Evolutionary conservation across 2,329 filamentous ascomycete species (phyloP).

Genomic region (Cladosporium sp.): DNA sequence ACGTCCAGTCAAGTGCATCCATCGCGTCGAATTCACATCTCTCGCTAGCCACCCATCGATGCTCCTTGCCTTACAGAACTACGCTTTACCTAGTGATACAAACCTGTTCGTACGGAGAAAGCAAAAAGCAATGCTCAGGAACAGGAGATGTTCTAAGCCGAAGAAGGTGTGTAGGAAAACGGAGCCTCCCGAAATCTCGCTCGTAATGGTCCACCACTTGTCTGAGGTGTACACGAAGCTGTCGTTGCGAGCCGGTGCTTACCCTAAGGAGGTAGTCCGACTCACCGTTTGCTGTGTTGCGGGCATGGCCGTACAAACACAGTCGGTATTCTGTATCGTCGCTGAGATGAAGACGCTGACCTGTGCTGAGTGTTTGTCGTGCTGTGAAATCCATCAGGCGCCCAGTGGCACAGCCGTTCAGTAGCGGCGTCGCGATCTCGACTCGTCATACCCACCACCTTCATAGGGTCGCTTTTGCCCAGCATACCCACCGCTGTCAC

Average conservation of each 20-base stretch:
- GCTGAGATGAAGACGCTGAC: neutral
- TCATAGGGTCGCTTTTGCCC: slow-evolving; percentile 42
- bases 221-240: slow-evolving; percentile 8
- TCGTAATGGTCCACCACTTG: neutral
- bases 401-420: slow-evolving; percentile 25
- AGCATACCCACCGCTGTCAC: slow-evolving; percentile 22
- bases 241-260: slow-evolving; percentile 30
- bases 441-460: slow-evolving; percentile 72
- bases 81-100: neutral
- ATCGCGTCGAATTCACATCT: neutral
- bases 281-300: slow-evolving; percentile 27
- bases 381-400: slow-evolving; percentile 6
- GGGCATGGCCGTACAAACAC: neutral
- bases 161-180: slow-evolving; percentile 13
- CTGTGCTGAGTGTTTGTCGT: neutral
- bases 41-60: neutral
- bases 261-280: slow-evolving; percentile 36
- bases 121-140: slow-evolving; percentile 2
- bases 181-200: slow-evolving; percentile 17
- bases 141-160: neutral
- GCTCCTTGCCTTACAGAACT: neutral
- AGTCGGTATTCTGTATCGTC: neutral
- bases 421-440: slow-evolving; percentile 57
- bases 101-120: neutral
- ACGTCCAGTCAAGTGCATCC: neutral